Base-by-base conservation (phyloP, 805 yeast genomes). In the Dipodascopsis tothii region DNA sequence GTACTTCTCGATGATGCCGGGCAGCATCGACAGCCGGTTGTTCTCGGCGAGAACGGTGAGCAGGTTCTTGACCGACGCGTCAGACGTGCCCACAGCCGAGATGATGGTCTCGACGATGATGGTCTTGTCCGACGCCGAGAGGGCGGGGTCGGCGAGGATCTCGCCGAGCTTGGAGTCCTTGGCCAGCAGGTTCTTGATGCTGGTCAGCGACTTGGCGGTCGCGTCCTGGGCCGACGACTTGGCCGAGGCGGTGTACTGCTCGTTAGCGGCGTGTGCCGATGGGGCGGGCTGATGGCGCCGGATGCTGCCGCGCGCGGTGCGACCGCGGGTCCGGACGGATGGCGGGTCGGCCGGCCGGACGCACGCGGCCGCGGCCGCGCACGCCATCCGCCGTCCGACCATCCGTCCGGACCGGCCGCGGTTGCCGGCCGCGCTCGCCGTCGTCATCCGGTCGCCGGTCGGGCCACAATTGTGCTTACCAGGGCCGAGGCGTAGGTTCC, bases 401-500 rank as follows among this genome's bases (percentile, higher is more conserved):
- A n/a, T n/a, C n/a, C n/a, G n/a, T n/a, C n/a, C n/a, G n/a, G n/a
- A n/a, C n/a, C n/a, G n/a, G n/a, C n/a, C n/a, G n/a, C n/a, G n/a
- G n/a, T n/a, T n/a, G n/a, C n/a, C n/a, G n/a, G n/a, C n/a, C n/a
- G n/a, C n/a, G n/a, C n/a, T n/a, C n/a, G n/a, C n/a, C n/a, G n/a
- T n/a, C n/a, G n/a, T n/a, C n/a, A n/a, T n/a, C n/a, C n/a, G n/a
- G n/a, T n/a, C n/a, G n/a, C n/a, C n/a, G 14, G 30, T 7, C 14
- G 14, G 11, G 30, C 11, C 7, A 14, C 9, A 25, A 25, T 9
- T 25, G n/a, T n/a, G 39, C 52, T 22, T 33, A 54, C 56, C 59
- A 92, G 76, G 39, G 98, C 96, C 46, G 86, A 76, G 57, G 97
- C 98, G 68, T 90, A 90, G 54, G 97, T 87, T 63, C 97, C 98